phyloP scores from a whole-genome alignment of 2,329 filamentous ascomycete genomes.

The Uncinocarpus reesii region DNA sequence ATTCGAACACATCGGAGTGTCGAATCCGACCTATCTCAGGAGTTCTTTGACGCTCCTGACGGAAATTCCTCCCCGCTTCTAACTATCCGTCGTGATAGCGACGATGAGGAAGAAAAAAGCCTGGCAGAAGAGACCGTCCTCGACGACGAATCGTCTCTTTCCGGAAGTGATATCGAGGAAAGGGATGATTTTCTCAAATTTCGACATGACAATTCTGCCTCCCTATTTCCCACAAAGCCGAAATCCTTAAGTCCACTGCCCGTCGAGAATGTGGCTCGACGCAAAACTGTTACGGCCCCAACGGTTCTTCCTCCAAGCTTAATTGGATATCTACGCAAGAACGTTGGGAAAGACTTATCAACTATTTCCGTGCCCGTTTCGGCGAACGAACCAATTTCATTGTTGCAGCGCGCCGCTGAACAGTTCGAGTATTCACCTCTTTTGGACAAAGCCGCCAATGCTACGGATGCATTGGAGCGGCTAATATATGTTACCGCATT shows the following conservation, averaged over 20 bases:
- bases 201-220: slow-evolving; percentile 30
- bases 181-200: slow-evolving; percentile 32
- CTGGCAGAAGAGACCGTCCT: slow-evolving; percentile 40
- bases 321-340: slow-evolving; percentile 90
- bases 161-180: slow-evolving; percentile 49
- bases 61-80: slow-evolving; percentile 56
- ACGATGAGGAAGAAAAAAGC: slow-evolving; percentile 55
- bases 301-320: slow-evolving; percentile 76
- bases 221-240: slow-evolving; percentile 63
- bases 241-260: slow-evolving; percentile 71
- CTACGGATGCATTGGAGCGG: slow-evolving; percentile 53
- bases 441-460: slow-evolving; percentile 59
- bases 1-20: slow-evolving; percentile 56
- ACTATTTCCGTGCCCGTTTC: slow-evolving; percentile 97
- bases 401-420: slow-evolving; percentile 81
- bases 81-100: slow-evolving; percentile 62
- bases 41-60: slow-evolving; percentile 88
- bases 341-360: slow-evolving; percentile 93
- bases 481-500: slow-evolving; percentile 82
- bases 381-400: slow-evolving; percentile 81
- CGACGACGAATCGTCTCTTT: slow-evolving; percentile 44
- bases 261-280: slow-evolving; percentile 54
- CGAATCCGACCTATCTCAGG: slow-evolving; percentile 70
- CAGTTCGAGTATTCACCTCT: slow-evolving; percentile 83
- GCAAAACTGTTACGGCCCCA: slow-evolving; percentile 60